These are phyloP conservation scores for Ogataea ramenticola DNA, from an alignment of 805 yeast species.

Conservation along the genomic window DNA sequence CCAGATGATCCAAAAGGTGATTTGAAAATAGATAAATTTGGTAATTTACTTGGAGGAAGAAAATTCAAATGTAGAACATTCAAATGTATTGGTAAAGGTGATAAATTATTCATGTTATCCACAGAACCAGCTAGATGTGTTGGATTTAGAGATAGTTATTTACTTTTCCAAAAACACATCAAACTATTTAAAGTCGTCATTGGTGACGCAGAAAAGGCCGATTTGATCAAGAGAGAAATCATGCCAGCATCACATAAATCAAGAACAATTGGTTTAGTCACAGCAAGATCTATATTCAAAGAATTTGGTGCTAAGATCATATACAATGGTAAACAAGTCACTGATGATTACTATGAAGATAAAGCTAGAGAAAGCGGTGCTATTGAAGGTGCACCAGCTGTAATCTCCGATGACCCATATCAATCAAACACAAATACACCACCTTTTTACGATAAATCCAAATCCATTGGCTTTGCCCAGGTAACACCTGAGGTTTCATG, in stretches of 20 bases:
- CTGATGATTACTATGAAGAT: constrained; percentile 84
- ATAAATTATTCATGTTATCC: constrained; percentile 76
- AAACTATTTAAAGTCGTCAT: constrained; percentile 67
- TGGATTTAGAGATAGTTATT: constrained; percentile 88
- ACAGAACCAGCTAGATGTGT: constrained; percentile 95
- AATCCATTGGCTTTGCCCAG: not conserved
- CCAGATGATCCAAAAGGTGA: constrained; percentile 78
- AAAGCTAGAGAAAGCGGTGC: constrained; percentile 51
- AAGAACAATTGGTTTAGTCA: constrained; percentile 79
- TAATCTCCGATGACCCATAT: constrained; percentile 4
- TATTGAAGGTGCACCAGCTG: constrained; percentile 52
- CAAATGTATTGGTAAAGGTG: constrained; percentile 58
- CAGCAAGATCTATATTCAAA: constrained; percentile 82
- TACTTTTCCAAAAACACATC: constrained; percentile 81
- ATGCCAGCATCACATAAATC: constrained; percentile 90
- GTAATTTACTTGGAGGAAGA: constrained; percentile 65
- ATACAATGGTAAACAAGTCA: constrained; percentile 69
- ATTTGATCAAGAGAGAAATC: constrained; percentile 69
- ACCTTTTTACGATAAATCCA: not conserved
- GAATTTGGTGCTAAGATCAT: constrained; percentile 89
- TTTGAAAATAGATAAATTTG: constrained; percentile 58
- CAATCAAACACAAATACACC: not conserved
- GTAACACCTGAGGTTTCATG: constrained; percentile 50
- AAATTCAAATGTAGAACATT: constrained; percentile 67
- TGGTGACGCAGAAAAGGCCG: constrained; percentile 72